Percentiles rank a stretch among this genome's conserved stretches.
Evolutionary conservation across 202 grass and related monocot species (phyloP).

Genomic region (Eragrostis tef): DNA sequence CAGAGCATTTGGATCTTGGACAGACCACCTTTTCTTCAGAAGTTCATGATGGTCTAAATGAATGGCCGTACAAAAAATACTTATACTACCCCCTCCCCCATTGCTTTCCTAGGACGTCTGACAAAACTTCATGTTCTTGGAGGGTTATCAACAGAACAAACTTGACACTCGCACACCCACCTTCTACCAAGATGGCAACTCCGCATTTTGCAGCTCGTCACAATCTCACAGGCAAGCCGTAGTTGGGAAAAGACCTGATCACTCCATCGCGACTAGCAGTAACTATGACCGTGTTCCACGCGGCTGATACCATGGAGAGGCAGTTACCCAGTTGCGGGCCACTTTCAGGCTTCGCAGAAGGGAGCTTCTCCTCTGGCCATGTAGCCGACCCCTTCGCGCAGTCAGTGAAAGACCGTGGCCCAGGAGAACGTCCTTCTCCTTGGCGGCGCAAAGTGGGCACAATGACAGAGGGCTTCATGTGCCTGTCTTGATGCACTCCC

Average conservation of each 20-base stretch:
- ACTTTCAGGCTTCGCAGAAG: background rate
- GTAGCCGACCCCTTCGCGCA: constrained; percentile 46
- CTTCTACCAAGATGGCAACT: background rate
- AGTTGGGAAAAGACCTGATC: constrained; percentile 84
- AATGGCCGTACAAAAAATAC: no score
- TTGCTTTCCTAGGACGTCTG: constrained; percentile 31
- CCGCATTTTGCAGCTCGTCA: constrained; percentile 50
- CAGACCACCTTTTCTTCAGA: constrained; percentile 22
- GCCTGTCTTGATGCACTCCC: constrained; percentile 28
- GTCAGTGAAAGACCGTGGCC: constrained; percentile 51
- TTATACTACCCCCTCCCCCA: background rate
- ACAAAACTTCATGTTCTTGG: constrained; percentile 34
- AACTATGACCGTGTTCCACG: constrained; percentile 77
- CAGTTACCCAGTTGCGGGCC: constrained; percentile 5
- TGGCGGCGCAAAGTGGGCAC: background rate
- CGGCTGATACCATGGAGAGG: constrained; percentile 45
- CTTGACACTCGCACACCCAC: background rate
- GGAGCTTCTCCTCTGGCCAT: constrained; percentile 89
- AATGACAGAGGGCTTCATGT: background rate
- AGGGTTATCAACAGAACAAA: constrained; percentile 14
- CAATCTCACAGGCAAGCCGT: constrained; percentile 70
- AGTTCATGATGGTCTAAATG: background rate
- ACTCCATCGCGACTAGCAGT: constrained; percentile 70
- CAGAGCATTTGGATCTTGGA: constrained; percentile 16
- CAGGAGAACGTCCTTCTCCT: constrained; percentile 50